Percentiles rank a stretch among this genome's conserved stretches.
These are phyloP conservation scores for Colletotrichum sp. DNA, from an alignment of 2,329 filamentous ascomycete genomes.

Conservation along the genomic window DNA sequence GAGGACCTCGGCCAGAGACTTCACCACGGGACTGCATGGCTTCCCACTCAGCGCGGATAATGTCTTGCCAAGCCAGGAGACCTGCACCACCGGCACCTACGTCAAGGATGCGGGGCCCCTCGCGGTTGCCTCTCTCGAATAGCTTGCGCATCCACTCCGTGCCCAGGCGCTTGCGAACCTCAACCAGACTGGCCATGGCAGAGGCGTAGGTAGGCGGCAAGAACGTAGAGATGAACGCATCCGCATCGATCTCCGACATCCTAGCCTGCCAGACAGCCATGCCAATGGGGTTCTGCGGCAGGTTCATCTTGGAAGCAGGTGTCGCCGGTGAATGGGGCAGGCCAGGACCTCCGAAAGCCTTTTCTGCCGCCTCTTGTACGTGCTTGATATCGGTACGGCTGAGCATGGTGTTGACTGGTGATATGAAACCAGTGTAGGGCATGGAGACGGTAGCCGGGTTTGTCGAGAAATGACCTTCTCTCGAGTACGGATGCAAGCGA, in stretches of 20 bases:
- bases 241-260: slow-evolving; percentile 78
- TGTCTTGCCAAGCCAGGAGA: slow-evolving; percentile 76
- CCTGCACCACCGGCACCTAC: slow-evolving; percentile 77
- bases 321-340: slow-evolving; percentile 81
- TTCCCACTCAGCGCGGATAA: slow-evolving; percentile 83
- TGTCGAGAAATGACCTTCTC: slow-evolving; percentile 76
- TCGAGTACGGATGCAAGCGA: slow-evolving; percentile 77
- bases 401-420: slow-evolving; percentile 74
- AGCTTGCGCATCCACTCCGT: slow-evolving; percentile 72
- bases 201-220: slow-evolving; percentile 76
- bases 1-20: slow-evolving; percentile 46
- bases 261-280: slow-evolving; percentile 67
- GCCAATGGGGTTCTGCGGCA: slow-evolving; percentile 68
- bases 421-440: slow-evolving; percentile 71
- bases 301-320: slow-evolving; percentile 59
- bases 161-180: slow-evolving; percentile 76
- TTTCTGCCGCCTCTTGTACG: slow-evolving; percentile 73
- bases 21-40: slow-evolving; percentile 61
- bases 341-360: slow-evolving; percentile 75
- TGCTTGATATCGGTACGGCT: slow-evolving; percentile 75
- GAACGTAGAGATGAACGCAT: slow-evolving; percentile 72
- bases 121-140: slow-evolving; percentile 52
- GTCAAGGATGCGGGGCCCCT: slow-evolving; percentile 71
- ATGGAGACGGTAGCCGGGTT: slow-evolving; percentile 77
- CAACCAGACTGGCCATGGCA: slow-evolving; percentile 70